Conservation (phyloP, 495 filamentous ascomycete species). For the Neurospora tetraspora region DNA sequence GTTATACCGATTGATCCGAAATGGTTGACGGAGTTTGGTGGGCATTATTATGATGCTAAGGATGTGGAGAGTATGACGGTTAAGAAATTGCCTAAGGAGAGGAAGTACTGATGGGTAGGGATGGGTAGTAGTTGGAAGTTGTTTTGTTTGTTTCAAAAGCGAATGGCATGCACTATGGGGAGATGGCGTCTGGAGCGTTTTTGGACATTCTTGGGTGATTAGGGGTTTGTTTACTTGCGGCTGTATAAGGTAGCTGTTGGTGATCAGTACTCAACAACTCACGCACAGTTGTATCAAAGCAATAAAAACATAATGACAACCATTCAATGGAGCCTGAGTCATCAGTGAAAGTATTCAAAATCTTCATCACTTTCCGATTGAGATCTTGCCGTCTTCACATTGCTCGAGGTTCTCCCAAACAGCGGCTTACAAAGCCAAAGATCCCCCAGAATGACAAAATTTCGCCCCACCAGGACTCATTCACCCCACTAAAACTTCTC, state of each 20-base stretch:
- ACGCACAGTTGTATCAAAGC: no score
- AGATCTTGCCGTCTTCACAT: background rate
- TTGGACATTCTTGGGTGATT: background rate
- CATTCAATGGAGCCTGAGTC: background rate
- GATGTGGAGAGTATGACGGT: constrained; percentile 75
- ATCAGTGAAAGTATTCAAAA: no score
- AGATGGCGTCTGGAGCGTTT: background rate
- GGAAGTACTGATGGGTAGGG: constrained; percentile 14
- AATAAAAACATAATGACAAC: background rate
- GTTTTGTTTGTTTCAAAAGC: background rate
- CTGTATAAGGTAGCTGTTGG: background rate
- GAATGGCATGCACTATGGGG: background rate
- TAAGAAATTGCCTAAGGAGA: constrained; percentile 48
- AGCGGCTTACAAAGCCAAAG: background rate
- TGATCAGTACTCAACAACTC: background rate
- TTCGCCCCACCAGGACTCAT: background rate
- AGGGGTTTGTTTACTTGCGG: background rate
- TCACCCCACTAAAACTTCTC: background rate
- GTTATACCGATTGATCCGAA: constrained; percentile 75
- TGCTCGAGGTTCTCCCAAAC: background rate
- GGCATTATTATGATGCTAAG: constrained; percentile 91
- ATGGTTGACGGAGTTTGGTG: constrained; percentile 87
- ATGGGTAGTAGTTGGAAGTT: background rate
- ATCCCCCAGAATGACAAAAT: background rate
- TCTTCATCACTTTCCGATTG: no score